Conservation (phyloP, 345 rosid genomes). For the Trapa incisa region DNA sequence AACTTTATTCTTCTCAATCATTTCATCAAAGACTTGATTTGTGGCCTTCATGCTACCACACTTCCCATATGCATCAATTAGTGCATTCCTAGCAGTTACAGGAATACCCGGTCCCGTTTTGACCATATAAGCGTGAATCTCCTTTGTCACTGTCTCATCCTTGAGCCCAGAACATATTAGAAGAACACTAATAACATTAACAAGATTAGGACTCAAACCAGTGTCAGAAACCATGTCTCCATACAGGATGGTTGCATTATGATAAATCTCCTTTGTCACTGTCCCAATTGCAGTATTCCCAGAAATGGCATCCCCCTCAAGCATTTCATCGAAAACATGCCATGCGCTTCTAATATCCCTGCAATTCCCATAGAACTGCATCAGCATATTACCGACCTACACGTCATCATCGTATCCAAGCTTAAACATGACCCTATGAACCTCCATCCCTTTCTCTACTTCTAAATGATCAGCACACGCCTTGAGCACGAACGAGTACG, state of each 20-base stretch:
- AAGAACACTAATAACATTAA: constrained; percentile 27
- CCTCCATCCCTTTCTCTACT: constrained; percentile 40
- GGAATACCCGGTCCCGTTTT: constrained; percentile 30
- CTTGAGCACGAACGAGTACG: constrained; percentile 37
- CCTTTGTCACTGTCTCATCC: constrained; percentile 16
- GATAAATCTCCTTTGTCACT: constrained; percentile 18
- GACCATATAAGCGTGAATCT: constrained; percentile 27
- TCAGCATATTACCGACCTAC: constrained; percentile 31
- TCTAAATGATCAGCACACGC: constrained; percentile 24
- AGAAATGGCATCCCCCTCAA: constrained; percentile 31
- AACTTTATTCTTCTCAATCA: constrained; percentile 30
- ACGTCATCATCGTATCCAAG: constrained; percentile 32
- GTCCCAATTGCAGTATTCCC: constrained; percentile 31
- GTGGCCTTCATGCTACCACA: constrained; percentile 24
- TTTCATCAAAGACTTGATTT: constrained; percentile 22
- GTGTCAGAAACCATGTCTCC: constrained; percentile 18
- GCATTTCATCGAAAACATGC: constrained; percentile 40
- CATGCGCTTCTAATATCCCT: constrained; percentile 14
- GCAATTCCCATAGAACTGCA: constrained; percentile 25
- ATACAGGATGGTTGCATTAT: constrained; percentile 24
- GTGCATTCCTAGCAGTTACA: constrained; percentile 29
- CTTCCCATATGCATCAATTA: constrained; percentile 43
- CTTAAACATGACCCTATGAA: constrained; percentile 43
- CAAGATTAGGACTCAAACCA: constrained; percentile 24
- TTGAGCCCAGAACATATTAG: constrained; percentile 30